A percentile compares a stretch with the other conserved stretches of the same genome.
These are phyloP conservation scores for Eucalyptus urophylla DNA, from an alignment of 345 rosid genomes.

Conservation along the genomic window DNA sequence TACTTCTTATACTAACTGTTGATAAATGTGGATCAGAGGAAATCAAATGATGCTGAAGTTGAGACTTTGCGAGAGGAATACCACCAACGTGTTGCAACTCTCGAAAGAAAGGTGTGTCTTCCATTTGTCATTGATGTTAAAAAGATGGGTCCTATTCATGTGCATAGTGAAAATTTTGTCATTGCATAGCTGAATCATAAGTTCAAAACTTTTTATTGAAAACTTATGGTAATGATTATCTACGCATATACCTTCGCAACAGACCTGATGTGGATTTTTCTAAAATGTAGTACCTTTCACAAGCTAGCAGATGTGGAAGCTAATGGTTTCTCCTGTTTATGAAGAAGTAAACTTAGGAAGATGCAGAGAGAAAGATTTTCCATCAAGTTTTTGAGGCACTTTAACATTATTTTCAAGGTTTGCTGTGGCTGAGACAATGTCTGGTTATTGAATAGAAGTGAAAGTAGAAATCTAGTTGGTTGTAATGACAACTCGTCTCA, in stretches of 20 bases:
- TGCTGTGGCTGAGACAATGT: not conserved
- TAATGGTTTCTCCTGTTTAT: not conserved
- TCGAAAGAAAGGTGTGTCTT: conserved; percentile 82
- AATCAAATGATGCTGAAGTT: conserved; percentile 82
- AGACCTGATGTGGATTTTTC: not conserved
- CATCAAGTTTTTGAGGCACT: not conserved
- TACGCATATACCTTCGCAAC: not conserved
- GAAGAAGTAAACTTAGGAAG: not conserved
- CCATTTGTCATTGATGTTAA: not conserved
- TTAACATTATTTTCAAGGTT: not conserved
- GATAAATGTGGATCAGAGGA: conserved; percentile 49
- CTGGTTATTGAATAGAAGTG: not conserved
- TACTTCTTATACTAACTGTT: not conserved
- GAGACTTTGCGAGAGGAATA: conserved; percentile 96
- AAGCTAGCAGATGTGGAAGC: not conserved
- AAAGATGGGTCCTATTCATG: not conserved
- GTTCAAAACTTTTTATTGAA: not conserved
- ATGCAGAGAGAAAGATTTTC: not conserved
- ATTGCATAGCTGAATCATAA: not conserved
- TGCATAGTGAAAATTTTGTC: not conserved
- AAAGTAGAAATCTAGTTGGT: not conserved
- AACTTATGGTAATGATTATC: not conserved
- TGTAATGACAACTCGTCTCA: not conserved
- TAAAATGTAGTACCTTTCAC: not conserved
- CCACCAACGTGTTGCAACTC: conserved; percentile 91